phyloP scores from a whole-genome alignment of 306 rosid species.

The Glycyrrhiza uralensis region DNA sequence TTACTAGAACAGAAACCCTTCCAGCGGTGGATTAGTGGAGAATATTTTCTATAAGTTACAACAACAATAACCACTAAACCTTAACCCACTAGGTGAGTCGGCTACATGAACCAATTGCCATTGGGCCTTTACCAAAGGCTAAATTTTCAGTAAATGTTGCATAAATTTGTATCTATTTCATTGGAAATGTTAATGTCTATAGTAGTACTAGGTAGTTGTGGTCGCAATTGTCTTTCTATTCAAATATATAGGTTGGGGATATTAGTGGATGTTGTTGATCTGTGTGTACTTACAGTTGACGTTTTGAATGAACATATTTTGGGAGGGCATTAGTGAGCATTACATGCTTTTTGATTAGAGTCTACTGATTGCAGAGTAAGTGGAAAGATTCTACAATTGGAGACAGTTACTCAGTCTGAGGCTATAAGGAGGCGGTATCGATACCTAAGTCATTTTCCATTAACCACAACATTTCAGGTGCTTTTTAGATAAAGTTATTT shows the following conservation, averaged over 20 bases:
- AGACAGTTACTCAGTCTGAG: conserved; percentile 80
- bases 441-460: conserved; percentile 84
- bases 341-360: conserved; percentile 11
- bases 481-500: not conserved
- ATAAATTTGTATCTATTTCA: not conserved
- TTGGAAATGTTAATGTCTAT: not conserved
- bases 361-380: conserved; percentile 55
- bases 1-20: not conserved
- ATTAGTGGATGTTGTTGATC: not conserved
- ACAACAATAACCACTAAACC: not conserved
- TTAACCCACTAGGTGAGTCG: not conserved
- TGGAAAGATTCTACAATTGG: conserved; percentile 83
- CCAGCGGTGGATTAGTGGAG: not conserved
- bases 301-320: not conserved
- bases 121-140: not conserved
- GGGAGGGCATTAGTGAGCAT: not conserved
- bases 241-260: conserved; percentile 9
- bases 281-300: not conserved
- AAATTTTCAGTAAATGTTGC: not conserved
- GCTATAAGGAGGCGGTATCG: conserved; percentile 85
- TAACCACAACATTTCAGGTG: conserved; percentile 88
- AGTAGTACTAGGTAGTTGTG: not conserved
- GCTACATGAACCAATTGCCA: not conserved
- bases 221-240: not conserved
- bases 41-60: not conserved